phyloP scores from a whole-genome alignment of 2,329 filamentous ascomycete species.

The Monilinia fructigena region DNA sequence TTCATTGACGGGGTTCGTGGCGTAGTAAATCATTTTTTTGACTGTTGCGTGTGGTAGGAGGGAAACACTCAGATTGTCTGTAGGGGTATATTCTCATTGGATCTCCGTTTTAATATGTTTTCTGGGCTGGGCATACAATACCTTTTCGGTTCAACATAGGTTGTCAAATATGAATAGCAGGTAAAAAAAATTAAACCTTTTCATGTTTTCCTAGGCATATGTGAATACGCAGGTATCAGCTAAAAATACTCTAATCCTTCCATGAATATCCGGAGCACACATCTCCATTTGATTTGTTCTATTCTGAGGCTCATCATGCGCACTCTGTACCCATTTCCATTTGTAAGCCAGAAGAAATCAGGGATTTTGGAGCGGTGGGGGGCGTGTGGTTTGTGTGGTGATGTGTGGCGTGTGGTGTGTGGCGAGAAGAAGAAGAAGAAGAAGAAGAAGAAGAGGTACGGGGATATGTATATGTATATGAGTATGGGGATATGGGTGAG shows the following conservation, averaged over 20 bases:
- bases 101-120: background rate
- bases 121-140: background rate
- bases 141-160: background rate
- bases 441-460: background rate
- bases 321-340: too few species aligned
- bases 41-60: background rate
- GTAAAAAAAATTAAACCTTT: too few species aligned
- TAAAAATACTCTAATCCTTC: too few species aligned
- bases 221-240: too few species aligned
- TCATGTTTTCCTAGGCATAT: too few species aligned
- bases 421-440: background rate
- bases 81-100: background rate
- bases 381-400: too few species aligned
- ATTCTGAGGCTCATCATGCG: too few species aligned
- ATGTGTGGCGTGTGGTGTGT: background rate
- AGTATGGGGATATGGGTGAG: background rate
- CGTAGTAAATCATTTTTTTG: background rate
- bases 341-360: too few species aligned
- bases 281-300: too few species aligned
- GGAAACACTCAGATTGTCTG: background rate
- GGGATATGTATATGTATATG: background rate
- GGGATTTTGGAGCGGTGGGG: too few species aligned
- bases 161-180: background rate
- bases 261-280: too few species aligned
- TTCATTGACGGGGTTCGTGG: slow-evolving; percentile 20